Evolutionary conservation across 192 early-diverging fungal genomes (phyloP).

Genomic region (Funneliformis geosporum): DNA sequence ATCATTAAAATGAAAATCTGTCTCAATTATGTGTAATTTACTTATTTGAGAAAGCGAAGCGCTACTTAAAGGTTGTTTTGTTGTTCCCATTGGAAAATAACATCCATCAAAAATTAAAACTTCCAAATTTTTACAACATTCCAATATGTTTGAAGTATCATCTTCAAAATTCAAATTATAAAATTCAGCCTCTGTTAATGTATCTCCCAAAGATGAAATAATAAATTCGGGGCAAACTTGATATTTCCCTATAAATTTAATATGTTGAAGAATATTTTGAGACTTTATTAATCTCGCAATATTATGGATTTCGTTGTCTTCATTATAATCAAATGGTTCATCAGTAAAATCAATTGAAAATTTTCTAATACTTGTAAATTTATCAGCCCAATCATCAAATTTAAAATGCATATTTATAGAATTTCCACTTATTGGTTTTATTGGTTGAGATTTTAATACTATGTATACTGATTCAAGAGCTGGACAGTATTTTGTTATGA

Average conservation of each 20-base stretch:
- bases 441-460: not conserved
- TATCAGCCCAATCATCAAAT: not conserved
- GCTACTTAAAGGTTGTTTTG: not conserved
- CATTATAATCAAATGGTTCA: not conserved
- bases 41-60: not conserved
- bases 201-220: not conserved
- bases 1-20: not conserved
- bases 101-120: not conserved
- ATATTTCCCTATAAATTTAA: not conserved
- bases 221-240: not conserved
- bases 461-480: not conserved
- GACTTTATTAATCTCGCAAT: not conserved
- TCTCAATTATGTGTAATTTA: not conserved
- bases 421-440: not conserved
- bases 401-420: not conserved
- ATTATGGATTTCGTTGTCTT: not conserved
- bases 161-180: not conserved
- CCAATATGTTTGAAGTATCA: not conserved
- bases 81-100: not conserved
- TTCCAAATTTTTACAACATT: not conserved
- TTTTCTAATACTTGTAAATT: not conserved
- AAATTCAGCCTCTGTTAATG: not conserved
- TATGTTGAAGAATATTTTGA: not conserved
- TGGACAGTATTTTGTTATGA: not conserved
- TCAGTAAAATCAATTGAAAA: not conserved